Conservation (phyloP, 2,329 filamentous ascomycete genomes). For the Ceratocystis papillata region DNA sequence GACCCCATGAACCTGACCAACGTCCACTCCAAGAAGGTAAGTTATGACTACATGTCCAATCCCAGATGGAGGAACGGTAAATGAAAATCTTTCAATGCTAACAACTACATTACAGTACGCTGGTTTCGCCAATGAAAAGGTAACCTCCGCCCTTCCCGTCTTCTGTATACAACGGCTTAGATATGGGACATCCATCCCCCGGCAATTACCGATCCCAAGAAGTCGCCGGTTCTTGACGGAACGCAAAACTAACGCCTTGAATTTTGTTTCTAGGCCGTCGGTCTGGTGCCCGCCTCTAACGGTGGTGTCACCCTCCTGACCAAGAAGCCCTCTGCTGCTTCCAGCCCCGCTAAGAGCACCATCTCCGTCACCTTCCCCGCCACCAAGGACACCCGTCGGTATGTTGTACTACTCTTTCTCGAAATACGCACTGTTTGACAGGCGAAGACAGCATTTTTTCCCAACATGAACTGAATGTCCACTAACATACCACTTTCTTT, state of each 20-base stretch:
- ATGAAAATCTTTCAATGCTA: slow-evolving; percentile 29
- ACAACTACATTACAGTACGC: slow-evolving; percentile 53
- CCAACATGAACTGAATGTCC: background rate
- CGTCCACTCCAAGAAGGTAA: slow-evolving; percentile 82
- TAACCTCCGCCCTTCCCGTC: slow-evolving; percentile 31
- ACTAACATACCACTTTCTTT: slow-evolving; percentile 15
- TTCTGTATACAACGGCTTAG: background rate
- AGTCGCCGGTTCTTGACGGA: background rate
- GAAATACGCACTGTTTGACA: background rate
- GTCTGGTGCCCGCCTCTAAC: slow-evolving; percentile 63
- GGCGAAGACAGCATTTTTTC: no score
- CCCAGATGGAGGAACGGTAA: background rate
- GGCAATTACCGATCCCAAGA: background rate
- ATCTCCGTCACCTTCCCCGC: slow-evolving; percentile 58
- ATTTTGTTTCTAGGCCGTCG: slow-evolving; percentile 56
- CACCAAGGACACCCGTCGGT: slow-evolving; percentile 65
- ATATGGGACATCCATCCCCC: background rate
- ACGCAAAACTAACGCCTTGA: slow-evolving; percentile 17
- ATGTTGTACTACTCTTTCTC: slow-evolving; percentile 16
- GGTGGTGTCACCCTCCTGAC: slow-evolving; percentile 68
- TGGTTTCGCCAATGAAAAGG: slow-evolving; percentile 89
- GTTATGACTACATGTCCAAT: slow-evolving; percentile 24
- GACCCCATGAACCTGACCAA: slow-evolving; percentile 91
- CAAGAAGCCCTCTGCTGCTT: slow-evolving; percentile 66
- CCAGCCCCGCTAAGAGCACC: slow-evolving; percentile 60